Base-by-base conservation (phyloP, 2,329 filamentous ascomycete species). In the Xylaria sp. region DNA sequence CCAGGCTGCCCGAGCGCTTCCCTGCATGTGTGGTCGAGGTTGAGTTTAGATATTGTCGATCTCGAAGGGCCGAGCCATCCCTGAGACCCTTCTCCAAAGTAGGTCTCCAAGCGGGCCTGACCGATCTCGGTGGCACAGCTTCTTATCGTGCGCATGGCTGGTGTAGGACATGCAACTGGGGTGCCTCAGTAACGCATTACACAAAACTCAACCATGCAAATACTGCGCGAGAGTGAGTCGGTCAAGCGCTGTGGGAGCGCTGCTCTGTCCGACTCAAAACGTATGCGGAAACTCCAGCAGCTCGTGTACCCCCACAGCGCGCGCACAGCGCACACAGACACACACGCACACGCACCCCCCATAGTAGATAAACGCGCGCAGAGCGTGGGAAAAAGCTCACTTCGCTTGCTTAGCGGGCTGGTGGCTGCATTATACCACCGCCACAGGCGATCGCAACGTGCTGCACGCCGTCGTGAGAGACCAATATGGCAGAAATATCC, bases 401-500 rank as follows among this genome's bases (percentile, higher is more conserved):
- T 52, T 63, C 57, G 57, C 63, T 58, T 61, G 53, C 37, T 51
- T 54, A 46, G 46, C 40, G 55, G 51, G 25, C 38, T 60, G 31
- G 54, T 62, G 58, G 60, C 60, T 64, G 60, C 60, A 61, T 53
- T 35, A 49, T 57, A 55, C 41, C 64, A 62, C 62, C 51, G 56
- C 49, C 54, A 58, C 38, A 56, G 51, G 55, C 51, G 48, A 54
- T 54, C 58, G 55, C 63, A 68, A 68, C 55, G 62, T 63, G 65
- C 35, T 51, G 52, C 60, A 59, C 43, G 62, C 31, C 47, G 44
- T 54, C 27, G 27, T n/a, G 41, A 43, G 38, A 33, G 44, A 48
- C 59, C 52, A 66, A 52, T 63, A 63, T 68, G 69, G 70, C 48
- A 70, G 67, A 72, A 71, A 64, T 65, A 62, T 54, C 69, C 70